Conservation (phyloP, 2,329 filamentous ascomycete genomes). For the Cladosporium oxysporum region DNA sequence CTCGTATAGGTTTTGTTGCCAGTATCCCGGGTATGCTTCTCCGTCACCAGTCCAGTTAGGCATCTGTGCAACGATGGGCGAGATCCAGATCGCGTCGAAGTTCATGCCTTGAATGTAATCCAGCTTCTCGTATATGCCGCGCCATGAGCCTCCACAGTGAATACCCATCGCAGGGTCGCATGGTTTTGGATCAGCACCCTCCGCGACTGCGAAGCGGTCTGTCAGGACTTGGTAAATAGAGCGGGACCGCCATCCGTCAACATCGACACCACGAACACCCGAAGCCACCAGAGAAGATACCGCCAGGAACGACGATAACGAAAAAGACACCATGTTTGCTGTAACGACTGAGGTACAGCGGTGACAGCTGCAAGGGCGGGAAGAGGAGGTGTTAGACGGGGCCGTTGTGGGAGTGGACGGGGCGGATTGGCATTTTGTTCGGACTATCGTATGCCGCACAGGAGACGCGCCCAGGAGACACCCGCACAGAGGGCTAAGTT, state of each 20-base stretch:
- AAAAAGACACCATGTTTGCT: slow-evolving; percentile 17
- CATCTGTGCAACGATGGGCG: slow-evolving; percentile 37
- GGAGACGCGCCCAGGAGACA: slow-evolving; percentile 16
- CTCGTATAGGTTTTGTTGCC: slow-evolving; percentile 44
- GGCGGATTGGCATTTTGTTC: slow-evolving; percentile 17
- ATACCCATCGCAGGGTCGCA: slow-evolving; percentile 41
- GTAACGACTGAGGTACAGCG: slow-evolving; percentile 16
- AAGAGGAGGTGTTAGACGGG: slow-evolving; percentile 11
- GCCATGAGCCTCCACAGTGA: slow-evolving; percentile 43
- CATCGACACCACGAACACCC: slow-evolving; percentile 9
- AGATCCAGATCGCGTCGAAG: slow-evolving; percentile 37
- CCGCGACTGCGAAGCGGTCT: slow-evolving; percentile 55
- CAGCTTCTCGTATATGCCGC: slow-evolving; percentile 40
- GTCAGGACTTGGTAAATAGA: slow-evolving; percentile 61
- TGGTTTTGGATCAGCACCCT: slow-evolving; percentile 47
- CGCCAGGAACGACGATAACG: slow-evolving; percentile 14
- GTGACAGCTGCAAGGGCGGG: slow-evolving; percentile 19
- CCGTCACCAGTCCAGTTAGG: slow-evolving; percentile 38
- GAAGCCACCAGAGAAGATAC: slow-evolving; percentile 11
- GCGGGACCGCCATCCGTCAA: slow-evolving; percentile 40
- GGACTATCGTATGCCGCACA: slow-evolving; percentile 4
- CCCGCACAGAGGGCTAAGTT: slow-evolving; percentile 16
- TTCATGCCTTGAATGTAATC: slow-evolving; percentile 49
- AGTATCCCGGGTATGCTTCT: slow-evolving; percentile 46
- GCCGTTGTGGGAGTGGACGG: slow-evolving; percentile 11